phyloP scores from a whole-genome alignment of 2,329 filamentous ascomycete species.

The Aspergillus puulaauensis region DNA sequence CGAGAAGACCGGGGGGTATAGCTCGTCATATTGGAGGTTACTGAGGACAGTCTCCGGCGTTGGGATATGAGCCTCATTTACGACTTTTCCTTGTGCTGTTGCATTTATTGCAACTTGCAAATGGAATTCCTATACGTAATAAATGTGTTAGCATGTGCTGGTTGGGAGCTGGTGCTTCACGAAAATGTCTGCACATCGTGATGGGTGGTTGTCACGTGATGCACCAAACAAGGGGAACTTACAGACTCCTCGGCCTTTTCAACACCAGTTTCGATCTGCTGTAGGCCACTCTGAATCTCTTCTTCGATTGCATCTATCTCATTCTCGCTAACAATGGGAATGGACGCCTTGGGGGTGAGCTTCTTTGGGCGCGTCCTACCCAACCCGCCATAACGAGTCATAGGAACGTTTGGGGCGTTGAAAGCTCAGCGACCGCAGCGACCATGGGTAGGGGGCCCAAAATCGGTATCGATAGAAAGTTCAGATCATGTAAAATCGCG shows the following conservation, averaged over 20 bases:
- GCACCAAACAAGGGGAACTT: slow-evolving; percentile 51
- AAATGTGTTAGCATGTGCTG: slow-evolving; percentile 17
- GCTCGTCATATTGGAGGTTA: slow-evolving; percentile 78
- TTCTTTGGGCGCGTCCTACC: slow-evolving; percentile 61
- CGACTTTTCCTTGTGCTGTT: slow-evolving; percentile 59
- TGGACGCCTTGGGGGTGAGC: slow-evolving; percentile 83
- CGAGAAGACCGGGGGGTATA: slow-evolving; percentile 77
- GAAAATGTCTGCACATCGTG: slow-evolving; percentile 32
- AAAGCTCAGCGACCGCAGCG: slow-evolving; percentile 37
- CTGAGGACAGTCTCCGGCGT: slow-evolving; percentile 64
- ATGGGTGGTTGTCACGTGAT: slow-evolving; percentile 41
- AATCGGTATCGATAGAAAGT: slow-evolving; percentile 66
- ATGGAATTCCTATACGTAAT: slow-evolving; percentile 77
- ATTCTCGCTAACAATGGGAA: slow-evolving; percentile 83
- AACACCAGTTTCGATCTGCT: slow-evolving; percentile 89
- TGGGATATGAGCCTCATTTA: slow-evolving; percentile 65
- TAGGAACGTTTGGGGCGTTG: slow-evolving; percentile 41
- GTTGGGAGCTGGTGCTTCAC: slow-evolving; percentile 14
- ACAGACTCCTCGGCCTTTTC: slow-evolving; percentile 98
- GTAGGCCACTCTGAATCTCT: slow-evolving; percentile 74
- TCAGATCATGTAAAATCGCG: slow-evolving; percentile 54
- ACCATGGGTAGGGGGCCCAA: slow-evolving; percentile 55
- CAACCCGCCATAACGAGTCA: slow-evolving; percentile 47
- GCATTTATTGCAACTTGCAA: slow-evolving; percentile 79
- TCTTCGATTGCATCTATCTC: slow-evolving; percentile 91